A percentile compares a stretch with the other conserved stretches of the same genome.
phyloP scores from a whole-genome alignment of 176 grass and related monocot species.

The Oryza nivara region DNA sequence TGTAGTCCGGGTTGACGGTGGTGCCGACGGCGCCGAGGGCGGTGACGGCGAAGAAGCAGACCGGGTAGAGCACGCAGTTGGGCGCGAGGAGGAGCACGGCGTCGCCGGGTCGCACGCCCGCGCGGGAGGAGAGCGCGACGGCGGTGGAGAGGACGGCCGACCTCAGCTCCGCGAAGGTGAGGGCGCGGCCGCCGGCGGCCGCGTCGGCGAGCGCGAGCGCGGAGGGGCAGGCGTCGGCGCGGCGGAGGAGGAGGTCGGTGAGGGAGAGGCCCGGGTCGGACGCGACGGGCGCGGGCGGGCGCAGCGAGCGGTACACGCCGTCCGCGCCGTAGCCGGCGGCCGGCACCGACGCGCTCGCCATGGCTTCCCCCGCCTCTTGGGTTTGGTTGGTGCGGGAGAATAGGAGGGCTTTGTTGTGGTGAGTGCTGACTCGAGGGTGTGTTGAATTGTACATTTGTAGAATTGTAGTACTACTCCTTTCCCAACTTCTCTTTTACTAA shows the following conservation, averaged over 20 bases:
- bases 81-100: conserved; percentile 73
- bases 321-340: conserved; percentile 56
- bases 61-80: conserved; percentile 74
- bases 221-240: conserved; percentile 56
- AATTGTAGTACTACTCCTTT: too few species aligned
- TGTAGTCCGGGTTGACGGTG: conserved; percentile 86
- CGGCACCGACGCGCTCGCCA: conserved; percentile 37
- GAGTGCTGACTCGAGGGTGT: too few species aligned
- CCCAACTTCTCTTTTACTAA: too few species aligned
- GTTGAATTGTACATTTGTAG: too few species aligned
- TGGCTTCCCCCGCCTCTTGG: neutral
- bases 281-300: conserved; percentile 45
- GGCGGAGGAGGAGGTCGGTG: conserved; percentile 57
- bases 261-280: conserved; percentile 57
- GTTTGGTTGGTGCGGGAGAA: neutral
- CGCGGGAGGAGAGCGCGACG: conserved; percentile 53
- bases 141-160: conserved; percentile 53
- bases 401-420: neutral
- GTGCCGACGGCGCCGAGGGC: conserved; percentile 72
- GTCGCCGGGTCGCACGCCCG: conserved; percentile 59
- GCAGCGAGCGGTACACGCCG: conserved; percentile 71
- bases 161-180: conserved; percentile 64
- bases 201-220: conserved; percentile 73
- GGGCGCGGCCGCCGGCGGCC: conserved; percentile 40
- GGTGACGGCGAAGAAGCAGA: conserved; percentile 74